phyloP scores from a whole-genome alignment of 1,139 yeast species.

The Geotrichum armillariae region DNA sequence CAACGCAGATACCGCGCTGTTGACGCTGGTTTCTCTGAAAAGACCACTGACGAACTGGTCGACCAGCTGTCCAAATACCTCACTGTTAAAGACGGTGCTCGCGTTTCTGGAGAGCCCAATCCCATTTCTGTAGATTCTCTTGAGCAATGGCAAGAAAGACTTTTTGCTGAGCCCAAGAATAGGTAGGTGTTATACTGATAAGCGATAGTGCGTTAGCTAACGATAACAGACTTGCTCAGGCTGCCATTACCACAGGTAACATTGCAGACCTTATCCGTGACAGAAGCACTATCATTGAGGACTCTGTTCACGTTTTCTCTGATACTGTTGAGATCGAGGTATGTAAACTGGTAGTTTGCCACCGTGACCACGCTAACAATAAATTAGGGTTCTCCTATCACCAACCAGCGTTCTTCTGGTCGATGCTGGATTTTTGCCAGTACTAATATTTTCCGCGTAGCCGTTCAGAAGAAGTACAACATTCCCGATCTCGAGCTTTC shows the following conservation, averaged over 20 bases:
- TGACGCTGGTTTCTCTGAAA: conserved; percentile 9
- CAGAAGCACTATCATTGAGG: conserved; percentile 40
- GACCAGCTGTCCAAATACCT: conserved; percentile 28
- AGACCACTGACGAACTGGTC: conserved; percentile 22
- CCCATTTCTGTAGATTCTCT: conserved; percentile 44
- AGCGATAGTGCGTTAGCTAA: not conserved
- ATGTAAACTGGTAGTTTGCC: not conserved
- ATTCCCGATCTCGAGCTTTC: conserved; percentile 58
- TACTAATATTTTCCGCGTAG: conserved; percentile 58
- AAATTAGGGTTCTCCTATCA: conserved; percentile 51
- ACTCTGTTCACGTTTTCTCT: conserved; percentile 53
- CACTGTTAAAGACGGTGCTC: conserved; percentile 20
- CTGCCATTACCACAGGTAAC: conserved; percentile 55
- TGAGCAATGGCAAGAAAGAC: conserved; percentile 52
- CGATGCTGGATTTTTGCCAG: conserved; percentile 73
- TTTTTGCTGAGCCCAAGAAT: conserved; percentile 55
- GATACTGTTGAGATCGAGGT: conserved; percentile 47
- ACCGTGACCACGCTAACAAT: conserved; percentile 26
- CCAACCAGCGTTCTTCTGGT: conserved; percentile 61
- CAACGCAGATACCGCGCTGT: conserved; percentile 4
- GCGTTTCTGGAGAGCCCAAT: conserved; percentile 25
- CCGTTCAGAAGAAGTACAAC: conserved; percentile 53
- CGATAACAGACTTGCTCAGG: conserved; percentile 49
- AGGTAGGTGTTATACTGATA: conserved; percentile 8
- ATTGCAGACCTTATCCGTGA: conserved; percentile 49